A percentile compares a stretch with the other conserved stretches of the same genome.
These are phyloP conservation scores for Myxozyma mucilagina DNA, from an alignment of 805 yeast species.

Conservation along the genomic window DNA sequence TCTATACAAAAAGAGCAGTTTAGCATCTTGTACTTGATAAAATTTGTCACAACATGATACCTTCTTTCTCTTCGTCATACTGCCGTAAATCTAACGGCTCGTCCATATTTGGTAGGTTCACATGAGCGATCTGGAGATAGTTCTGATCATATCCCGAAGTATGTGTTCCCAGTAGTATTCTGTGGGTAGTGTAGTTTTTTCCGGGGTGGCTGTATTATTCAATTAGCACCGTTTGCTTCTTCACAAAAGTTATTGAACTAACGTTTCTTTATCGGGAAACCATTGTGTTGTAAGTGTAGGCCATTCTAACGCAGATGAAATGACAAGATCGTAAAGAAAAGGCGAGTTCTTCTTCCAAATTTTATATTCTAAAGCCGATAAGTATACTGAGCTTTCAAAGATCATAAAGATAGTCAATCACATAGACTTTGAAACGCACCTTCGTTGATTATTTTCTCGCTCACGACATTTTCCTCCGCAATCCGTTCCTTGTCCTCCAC, in stretches of 20 bases:
- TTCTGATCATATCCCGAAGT: conserved; percentile 62
- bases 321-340: conserved; percentile 54
- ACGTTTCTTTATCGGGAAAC: conserved; percentile 55
- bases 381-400: background rate
- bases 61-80: conserved; percentile 35
- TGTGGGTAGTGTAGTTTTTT: conserved; percentile 39
- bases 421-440: conserved; percentile 10
- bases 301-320: conserved; percentile 60
- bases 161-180: conserved; percentile 62
- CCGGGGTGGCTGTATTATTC: conserved; percentile 28
- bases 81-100: conserved; percentile 30
- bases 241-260: conserved; percentile 1
- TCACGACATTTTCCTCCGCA: conserved; percentile 27
- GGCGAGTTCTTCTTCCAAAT: conserved; percentile 66
- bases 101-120: conserved; percentile 38
- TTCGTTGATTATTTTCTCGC: conserved; percentile 30
- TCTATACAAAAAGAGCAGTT: conserved; percentile 25
- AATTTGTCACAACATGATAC: conserved; percentile 4
- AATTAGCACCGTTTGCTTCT: background rate
- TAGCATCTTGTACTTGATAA: background rate
- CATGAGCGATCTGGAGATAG: conserved; percentile 45
- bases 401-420: background rate
- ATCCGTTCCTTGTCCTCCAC: conserved; percentile 30
- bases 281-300: conserved; percentile 63
- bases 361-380: conserved; percentile 47